A percentile compares a stretch with the other conserved stretches of the same genome.
phyloP scores from a whole-genome alignment of 495 filamentous ascomycete genomes.

The Filosporella fistucella region DNA sequence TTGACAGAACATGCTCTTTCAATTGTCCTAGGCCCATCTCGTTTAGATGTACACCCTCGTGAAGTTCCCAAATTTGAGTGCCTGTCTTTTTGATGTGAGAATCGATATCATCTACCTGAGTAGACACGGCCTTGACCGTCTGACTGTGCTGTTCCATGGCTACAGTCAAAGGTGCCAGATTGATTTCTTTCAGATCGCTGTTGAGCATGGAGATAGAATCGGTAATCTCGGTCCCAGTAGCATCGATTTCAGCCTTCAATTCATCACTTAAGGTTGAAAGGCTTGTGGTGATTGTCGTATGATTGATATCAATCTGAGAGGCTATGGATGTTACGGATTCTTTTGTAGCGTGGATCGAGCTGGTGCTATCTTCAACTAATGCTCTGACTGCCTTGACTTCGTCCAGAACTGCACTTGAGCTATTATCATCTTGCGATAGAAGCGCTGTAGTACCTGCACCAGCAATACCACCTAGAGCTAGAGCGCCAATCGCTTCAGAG shows the following conservation, averaged over 20 bases:
- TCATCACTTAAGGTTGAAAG: conserved; percentile 20
- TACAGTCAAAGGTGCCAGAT: conserved; percentile 1
- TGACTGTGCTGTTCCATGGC: conserved; percentile 2
- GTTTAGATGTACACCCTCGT: conserved; percentile 6
- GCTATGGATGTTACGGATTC: conserved; percentile 9
- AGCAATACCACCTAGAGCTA: conserved; percentile 15
- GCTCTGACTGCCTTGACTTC: conserved; percentile 16
- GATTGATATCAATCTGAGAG: conserved; percentile 19
- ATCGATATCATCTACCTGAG: conserved; percentile 6
- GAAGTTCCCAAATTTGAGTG: background rate
- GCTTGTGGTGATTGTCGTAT: conserved; percentile 18
- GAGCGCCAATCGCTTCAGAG: conserved; percentile 1
- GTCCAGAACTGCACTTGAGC: conserved; percentile 11
- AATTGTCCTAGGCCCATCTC: conserved; percentile 4
- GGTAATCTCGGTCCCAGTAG: conserved; percentile 14
- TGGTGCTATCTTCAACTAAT: conserved; percentile 8
- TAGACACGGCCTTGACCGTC: conserved; percentile 3
- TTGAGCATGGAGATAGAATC: conserved; percentile 8
- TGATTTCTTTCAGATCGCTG: conserved; percentile 10
- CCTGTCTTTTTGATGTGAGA: background rate
- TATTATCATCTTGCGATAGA: background rate
- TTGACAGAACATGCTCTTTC: background rate
- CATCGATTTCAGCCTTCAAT: conserved; percentile 21
- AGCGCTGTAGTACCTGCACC: conserved; percentile 6
- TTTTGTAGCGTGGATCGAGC: conserved; percentile 2